These are phyloP conservation scores for Cercospora citrullina DNA, from an alignment of 2,329 filamentous ascomycete genomes.

Conservation along the genomic window DNA sequence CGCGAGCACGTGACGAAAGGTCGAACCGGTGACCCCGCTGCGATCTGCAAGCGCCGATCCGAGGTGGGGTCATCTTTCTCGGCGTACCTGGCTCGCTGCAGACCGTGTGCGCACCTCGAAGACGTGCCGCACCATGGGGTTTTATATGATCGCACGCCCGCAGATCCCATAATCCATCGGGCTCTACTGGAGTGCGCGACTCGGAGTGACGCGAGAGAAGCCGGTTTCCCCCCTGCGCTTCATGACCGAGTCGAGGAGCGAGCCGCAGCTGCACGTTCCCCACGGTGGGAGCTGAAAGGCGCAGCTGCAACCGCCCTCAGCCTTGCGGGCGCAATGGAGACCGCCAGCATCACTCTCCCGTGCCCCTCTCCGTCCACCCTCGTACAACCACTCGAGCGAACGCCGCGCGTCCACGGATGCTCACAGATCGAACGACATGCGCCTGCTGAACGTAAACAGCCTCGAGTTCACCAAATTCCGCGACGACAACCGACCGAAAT, in stretches of 20 bases:
- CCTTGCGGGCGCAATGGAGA: not conserved
- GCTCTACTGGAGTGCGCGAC: too few species aligned
- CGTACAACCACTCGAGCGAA: not conserved
- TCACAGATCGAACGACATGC: constrained; percentile 11
- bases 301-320: not conserved
- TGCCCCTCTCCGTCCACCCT: not conserved
- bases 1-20: not conserved
- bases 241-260: not conserved
- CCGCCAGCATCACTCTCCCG: not conserved
- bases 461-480: constrained; percentile 22
- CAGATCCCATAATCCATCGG: not conserved
- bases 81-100: too few species aligned
- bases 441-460: constrained; percentile 22
- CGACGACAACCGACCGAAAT: constrained; percentile 20
- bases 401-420: not conserved
- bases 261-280: not conserved
- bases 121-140: not conserved
- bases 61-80: too few species aligned
- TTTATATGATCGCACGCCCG: not conserved
- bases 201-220: too few species aligned
- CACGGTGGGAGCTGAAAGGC: not conserved
- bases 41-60: too few species aligned
- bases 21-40: not conserved
- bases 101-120: not conserved
- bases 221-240: too few species aligned